Evolutionary conservation across 2,329 filamentous ascomycete species (phyloP), one percentile per base, ranked within the genome.

Genomic region (Fusarium penzigii): DNA sequence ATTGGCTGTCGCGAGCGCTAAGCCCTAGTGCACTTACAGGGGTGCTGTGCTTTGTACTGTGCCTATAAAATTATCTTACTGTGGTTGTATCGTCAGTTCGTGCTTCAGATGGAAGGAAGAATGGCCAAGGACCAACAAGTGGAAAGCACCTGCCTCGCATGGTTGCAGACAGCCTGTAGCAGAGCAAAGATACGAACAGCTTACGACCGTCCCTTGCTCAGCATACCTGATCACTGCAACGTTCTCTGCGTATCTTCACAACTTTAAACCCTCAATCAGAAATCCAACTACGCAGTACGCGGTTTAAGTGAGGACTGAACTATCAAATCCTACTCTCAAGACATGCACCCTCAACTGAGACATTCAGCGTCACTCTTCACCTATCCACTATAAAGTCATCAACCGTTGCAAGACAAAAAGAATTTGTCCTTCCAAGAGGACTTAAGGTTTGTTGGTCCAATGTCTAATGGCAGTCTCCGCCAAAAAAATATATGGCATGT

Each of bases 1-100:
- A 60, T 59, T 59, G 57, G 57, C 46, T 40, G 13, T 16, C 11
- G 13, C 6, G 3, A 13, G 13, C 12, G 32, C 32, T 36, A 36
- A 36, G 10, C 32, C 32, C 32, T 36, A 12, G 32, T 14, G 32
- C 10, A 14, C 32, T 14, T 11, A 36, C 32, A 11, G 32, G 32
- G 32, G 32, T 36, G 10, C 10, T 11, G 17, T n/a, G 17, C 17
- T 13, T 6, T 13, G 40, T 34, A 47, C 44, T 29, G 44, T 47
- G 17, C n/a, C n/a, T 1, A 36, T 12, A 4, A 36, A 11, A 3
- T 6, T 36, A 9, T 12, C 32, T 36, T 36, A 36, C 32, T 36
- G 32, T 36, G 32, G 10, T 36, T 14, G 5, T 36, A 11, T 1
- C 1, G 5, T 36, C 9, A 13, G 14, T 12, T 6, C 17, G 29